Evolutionary conservation across 495 filamentous ascomycete genomes (phyloP), one percentile per base, ranked within the genome.

Genomic region (Hypoxylon trugodes): DNA sequence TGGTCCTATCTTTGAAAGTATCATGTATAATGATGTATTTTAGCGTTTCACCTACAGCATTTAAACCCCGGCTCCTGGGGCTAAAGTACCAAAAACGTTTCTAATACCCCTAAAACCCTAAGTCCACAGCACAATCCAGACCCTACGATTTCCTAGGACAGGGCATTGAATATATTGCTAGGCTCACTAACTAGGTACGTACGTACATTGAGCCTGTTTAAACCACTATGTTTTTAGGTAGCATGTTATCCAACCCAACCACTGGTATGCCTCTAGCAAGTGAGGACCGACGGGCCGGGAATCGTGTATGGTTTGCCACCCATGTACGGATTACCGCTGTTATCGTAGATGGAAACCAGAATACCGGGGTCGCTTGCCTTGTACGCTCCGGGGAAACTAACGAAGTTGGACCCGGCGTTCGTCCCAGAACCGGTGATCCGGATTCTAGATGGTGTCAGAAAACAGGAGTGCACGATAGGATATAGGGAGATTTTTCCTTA

Each of bases 331-430:
- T 66, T 55, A 13, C 77, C 77, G 22, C 51, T 51, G 47, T 56
- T 65, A 46, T 76, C 74, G 61, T 82, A 81, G 47, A 80, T 77
- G 69, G 61, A 72, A 49, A 82, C 49, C 5, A 72, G 65, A 43
- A 82, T 79, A 32, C 79, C 79, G 0, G 79, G 79, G 61, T 82
- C 71, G 58, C 26, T 74, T 6, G 73, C 66, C 35, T 70, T 69
- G 72, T 82, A 82, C 4, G 77, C 77, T 18, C 80, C 80, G 2
- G 80, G 80, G 74, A 82, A 81, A 52, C 66, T 66, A 35, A 81
- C 80, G 33, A 76, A 76, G 52, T 72, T 61, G 8, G 74, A 65
- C 8, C 73, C 77, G 1, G 68, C 63, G 47, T 72, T 69, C 35
- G 67, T 76, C 13, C 81, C 79, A 8, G 75, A 74, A 37, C 82